A percentile compares a stretch with the other conserved stretches of the same genome.
These are phyloP conservation scores for Trametes maxima DNA, from an alignment of 768 basidiomycete species.

Conservation along the genomic window DNA sequence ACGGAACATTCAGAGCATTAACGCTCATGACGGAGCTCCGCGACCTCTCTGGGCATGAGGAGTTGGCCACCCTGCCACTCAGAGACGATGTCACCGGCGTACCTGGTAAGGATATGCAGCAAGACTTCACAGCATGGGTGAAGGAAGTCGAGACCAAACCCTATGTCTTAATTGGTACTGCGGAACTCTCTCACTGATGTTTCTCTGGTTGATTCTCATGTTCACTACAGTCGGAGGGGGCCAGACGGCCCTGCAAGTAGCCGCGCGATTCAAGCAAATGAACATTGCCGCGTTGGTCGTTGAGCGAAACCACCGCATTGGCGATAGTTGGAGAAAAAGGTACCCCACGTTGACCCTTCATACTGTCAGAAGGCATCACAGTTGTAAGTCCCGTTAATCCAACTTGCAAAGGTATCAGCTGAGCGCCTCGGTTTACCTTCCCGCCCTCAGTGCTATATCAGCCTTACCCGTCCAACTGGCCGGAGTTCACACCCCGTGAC, in stretches of 20 bases:
- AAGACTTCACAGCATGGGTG: background rate
- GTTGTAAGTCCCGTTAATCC: slow-evolving; percentile 46
- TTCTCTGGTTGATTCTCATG: background rate
- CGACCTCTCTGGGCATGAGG: background rate
- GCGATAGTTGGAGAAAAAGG: slow-evolving; percentile 62
- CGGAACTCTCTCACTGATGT: slow-evolving; percentile 19
- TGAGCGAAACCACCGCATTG: slow-evolving; percentile 53
- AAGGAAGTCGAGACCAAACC: background rate
- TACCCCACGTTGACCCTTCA: slow-evolving; percentile 60
- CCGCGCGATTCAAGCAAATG: slow-evolving; percentile 65
- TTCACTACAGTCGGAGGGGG: slow-evolving; percentile 52
- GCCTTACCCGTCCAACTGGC: slow-evolving; percentile 20
- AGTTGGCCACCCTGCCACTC: background rate
- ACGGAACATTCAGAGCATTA: background rate
- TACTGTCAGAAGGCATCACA: slow-evolving; percentile 16
- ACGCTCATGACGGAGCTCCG: background rate
- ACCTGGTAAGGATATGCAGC: background rate
- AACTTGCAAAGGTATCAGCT: too few relatives aligned
- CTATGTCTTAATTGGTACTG: background rate
- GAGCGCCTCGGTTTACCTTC: background rate
- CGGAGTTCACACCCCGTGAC: slow-evolving; percentile 41
- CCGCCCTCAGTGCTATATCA: slow-evolving; percentile 6
- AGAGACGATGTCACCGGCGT: background rate
- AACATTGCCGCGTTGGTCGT: slow-evolving; percentile 54
- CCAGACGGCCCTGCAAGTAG: slow-evolving; percentile 66